Percentiles rank a stretch among this genome's conserved stretches.
Conservation (phyloP, 306 rosid genomes). For the Vicia faba region DNA sequence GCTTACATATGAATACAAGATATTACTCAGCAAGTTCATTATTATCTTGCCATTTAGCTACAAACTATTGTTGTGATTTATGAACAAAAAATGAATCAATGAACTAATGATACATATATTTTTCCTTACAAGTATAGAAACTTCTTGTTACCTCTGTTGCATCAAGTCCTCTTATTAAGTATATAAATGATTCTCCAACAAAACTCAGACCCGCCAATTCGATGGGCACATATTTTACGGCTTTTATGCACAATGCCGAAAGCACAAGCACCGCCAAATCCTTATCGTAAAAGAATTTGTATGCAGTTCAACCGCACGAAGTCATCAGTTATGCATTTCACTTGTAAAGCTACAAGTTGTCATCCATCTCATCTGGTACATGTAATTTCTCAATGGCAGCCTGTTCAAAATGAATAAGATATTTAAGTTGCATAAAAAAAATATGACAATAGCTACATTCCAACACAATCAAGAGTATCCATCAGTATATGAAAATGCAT, state of each 20-base stretch:
- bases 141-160: constrained; percentile 40
- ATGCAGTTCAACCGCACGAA: constrained; percentile 42
- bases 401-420: constrained; percentile 46
- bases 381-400: constrained; percentile 97
- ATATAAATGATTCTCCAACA: constrained; percentile 44
- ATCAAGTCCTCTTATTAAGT: constrained; percentile 42
- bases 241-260: constrained; percentile 48
- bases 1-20: neutral
- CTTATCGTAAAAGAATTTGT: constrained; percentile 39
- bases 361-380: constrained; percentile 92
- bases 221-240: constrained; percentile 36
- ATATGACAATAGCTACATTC: neutral
- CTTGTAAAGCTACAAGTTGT: constrained; percentile 56
- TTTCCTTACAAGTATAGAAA: constrained; percentile 35
- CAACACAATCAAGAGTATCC: neutral
- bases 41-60: neutral
- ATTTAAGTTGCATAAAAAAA: neutral
- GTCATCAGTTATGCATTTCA: constrained; percentile 33
- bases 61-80: constrained; percentile 25
- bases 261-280: constrained; percentile 65
- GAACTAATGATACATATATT: constrained; percentile 45
- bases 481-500: neutral
- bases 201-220: constrained; percentile 42
- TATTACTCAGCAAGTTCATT: neutral
- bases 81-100: constrained; percentile 43